phyloP scores from a whole-genome alignment of 495 filamentous ascomycete species.

The Neurospora sp. region DNA sequence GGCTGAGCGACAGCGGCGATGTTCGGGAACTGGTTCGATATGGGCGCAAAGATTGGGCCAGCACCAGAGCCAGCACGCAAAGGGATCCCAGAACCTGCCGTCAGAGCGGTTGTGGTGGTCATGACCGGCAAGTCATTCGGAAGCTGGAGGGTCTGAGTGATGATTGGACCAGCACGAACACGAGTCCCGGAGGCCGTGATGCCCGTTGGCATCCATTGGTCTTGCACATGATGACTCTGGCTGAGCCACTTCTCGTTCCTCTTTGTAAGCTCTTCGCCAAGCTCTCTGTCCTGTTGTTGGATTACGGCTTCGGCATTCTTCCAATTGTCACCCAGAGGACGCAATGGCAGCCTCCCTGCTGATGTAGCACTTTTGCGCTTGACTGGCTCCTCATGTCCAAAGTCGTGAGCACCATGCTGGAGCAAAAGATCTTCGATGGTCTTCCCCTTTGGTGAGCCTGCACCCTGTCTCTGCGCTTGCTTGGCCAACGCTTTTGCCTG shows the following conservation, averaged over 20 bases:
- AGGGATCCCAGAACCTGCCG: not conserved
- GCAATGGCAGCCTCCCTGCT: not conserved
- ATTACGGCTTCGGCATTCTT: not conserved
- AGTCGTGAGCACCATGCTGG: not conserved
- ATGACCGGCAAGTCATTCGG: not conserved
- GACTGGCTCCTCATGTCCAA: not conserved
- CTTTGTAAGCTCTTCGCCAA: not conserved
- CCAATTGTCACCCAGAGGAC: not conserved
- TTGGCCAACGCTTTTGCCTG: not conserved
- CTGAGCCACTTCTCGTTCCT: not conserved
- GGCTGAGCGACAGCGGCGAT: not conserved
- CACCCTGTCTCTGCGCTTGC: not conserved
- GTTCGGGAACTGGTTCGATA: not conserved
- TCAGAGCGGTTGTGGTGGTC: not conserved
- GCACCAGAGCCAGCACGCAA: not conserved
- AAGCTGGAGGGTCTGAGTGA: not conserved
- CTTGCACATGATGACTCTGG: not conserved
- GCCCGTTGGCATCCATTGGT: not conserved
- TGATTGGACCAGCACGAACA: not conserved
- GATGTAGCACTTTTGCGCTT: not conserved
- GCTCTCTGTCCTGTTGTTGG: not conserved
- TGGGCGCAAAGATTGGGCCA: not conserved
- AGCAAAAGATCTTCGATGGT: not conserved
- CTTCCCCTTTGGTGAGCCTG: not conserved
- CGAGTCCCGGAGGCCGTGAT: not conserved